Conservation (phyloP, 352 stramenopile species). For the Phytophthora crassamura region DNA sequence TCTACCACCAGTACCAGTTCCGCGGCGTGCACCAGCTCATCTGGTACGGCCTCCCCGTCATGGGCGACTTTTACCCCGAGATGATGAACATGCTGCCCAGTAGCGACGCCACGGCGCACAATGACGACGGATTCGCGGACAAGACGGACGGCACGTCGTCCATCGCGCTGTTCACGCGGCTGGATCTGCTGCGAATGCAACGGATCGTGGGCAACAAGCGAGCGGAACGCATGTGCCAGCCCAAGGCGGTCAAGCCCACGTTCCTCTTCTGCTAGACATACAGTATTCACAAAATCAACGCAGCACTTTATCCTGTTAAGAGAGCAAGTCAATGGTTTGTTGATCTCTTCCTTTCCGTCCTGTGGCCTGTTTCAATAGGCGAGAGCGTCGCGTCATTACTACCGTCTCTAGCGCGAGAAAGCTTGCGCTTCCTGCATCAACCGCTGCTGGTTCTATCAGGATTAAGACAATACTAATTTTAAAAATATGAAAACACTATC, state of each 20-base stretch:
- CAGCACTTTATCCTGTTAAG: no score
- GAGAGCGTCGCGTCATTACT: no score
- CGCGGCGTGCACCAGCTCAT: slow-evolving; percentile 82
- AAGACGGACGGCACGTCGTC: slow-evolving; percentile 51
- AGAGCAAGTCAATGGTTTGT: no score
- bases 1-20: slow-evolving; percentile 87
- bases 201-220: slow-evolving; percentile 78
- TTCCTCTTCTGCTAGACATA: slow-evolving; percentile 77
- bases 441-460: no score
- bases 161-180: slow-evolving; percentile 66
- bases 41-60: slow-evolving; percentile 73
- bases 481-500: no score
- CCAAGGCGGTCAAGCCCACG: slow-evolving; percentile 66
- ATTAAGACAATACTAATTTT: no score
- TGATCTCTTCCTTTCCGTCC: neutral
- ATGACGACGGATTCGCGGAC: slow-evolving; percentile 33
- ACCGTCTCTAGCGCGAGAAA: no score
- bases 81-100: slow-evolving; percentile 81
- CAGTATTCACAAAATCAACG: no score
- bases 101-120: slow-evolving; percentile 12
- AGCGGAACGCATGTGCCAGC: slow-evolving; percentile 73
- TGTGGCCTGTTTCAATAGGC: no score
- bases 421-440: no score
- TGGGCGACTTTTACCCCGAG: slow-evolving; percentile 79
- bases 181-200: slow-evolving; percentile 73